Conservation (phyloP, 176 grass and related monocot species). For the Carex pumila region DNA sequence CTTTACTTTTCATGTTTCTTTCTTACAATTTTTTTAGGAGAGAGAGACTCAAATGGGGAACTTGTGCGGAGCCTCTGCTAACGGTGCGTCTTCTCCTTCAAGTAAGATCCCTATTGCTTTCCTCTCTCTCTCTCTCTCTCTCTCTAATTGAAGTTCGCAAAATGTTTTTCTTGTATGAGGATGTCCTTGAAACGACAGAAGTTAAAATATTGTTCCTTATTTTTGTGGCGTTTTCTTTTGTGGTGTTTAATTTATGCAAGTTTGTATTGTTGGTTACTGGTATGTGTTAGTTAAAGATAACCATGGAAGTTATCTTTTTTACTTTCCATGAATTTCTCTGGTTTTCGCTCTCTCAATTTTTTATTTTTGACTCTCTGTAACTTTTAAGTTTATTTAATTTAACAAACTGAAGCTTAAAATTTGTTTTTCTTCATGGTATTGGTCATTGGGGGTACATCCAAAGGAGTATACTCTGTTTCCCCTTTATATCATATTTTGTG, state of each 20-base stretch:
- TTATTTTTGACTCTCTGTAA: not conserved
- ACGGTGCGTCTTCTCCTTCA: slow-evolving; percentile 47
- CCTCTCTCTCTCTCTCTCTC: not conserved
- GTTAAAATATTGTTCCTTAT: not conserved
- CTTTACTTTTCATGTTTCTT: not conserved
- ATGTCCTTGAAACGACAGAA: not conserved
- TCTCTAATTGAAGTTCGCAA: not conserved
- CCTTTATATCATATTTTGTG: not conserved
- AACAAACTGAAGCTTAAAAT: not conserved
- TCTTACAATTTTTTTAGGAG: not conserved
- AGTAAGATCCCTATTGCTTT: slow-evolving; percentile 22
- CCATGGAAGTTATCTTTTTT: not conserved
- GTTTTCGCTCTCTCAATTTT: not conserved
- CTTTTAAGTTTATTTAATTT: not conserved
- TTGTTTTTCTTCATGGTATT: not conserved
- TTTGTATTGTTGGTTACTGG: not conserved
- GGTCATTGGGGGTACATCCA: not conserved
- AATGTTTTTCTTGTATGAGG: not conserved
- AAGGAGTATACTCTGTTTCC: not conserved
- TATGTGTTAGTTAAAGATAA: not conserved
- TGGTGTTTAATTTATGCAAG: not conserved
- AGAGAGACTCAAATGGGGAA: slow-evolving; percentile 47
- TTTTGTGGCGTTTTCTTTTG: not conserved
- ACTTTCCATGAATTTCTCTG: not conserved
- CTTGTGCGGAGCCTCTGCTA: slow-evolving; percentile 43